A percentile compares a stretch with the other conserved stretches of the same genome.
phyloP scores from a whole-genome alignment of 2,329 filamentous ascomycete genomes.

The Ceratocystis variospora region DNA sequence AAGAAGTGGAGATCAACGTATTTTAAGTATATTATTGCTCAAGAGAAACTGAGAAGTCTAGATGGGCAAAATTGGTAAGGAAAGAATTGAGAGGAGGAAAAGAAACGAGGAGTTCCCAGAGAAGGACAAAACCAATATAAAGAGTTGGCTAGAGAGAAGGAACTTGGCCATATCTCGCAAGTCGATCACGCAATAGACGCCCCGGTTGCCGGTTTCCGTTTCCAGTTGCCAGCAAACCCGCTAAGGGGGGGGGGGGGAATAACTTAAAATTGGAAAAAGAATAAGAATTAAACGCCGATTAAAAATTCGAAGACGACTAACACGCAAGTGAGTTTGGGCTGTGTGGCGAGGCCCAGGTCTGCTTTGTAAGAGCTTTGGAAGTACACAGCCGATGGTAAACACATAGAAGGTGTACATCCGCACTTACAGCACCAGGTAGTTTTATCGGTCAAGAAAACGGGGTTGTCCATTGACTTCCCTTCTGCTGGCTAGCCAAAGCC shows the following conservation, averaged over 20 bases:
- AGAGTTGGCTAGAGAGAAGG: background rate
- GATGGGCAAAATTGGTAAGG: background rate
- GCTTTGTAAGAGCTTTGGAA: background rate
- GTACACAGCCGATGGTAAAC: background rate
- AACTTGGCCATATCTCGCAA: background rate
- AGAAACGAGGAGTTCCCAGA: slow-evolving; percentile 2
- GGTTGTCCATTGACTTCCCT: too few species aligned
- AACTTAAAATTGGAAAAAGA: background rate
- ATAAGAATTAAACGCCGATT: background rate
- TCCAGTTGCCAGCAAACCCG: background rate
- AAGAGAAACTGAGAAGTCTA: background rate
- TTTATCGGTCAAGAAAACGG: too few species aligned
- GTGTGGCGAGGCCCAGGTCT: background rate
- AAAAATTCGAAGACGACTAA: background rate
- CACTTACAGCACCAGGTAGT: too few species aligned
- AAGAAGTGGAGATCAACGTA: background rate
- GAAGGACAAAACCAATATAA: background rate
- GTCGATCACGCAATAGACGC: slow-evolving; percentile 10
- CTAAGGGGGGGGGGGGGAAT: background rate
- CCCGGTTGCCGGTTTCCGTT: slow-evolving; percentile 4
- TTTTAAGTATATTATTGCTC: background rate
- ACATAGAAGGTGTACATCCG: background rate
- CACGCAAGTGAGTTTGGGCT: background rate
- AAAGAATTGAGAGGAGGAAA: slow-evolving; percentile 8
- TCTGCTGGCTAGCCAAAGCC: too few species aligned